phyloP scores from a whole-genome alignment of 192 early-diverging fungal species.

The Coemansia erecta region DNA sequence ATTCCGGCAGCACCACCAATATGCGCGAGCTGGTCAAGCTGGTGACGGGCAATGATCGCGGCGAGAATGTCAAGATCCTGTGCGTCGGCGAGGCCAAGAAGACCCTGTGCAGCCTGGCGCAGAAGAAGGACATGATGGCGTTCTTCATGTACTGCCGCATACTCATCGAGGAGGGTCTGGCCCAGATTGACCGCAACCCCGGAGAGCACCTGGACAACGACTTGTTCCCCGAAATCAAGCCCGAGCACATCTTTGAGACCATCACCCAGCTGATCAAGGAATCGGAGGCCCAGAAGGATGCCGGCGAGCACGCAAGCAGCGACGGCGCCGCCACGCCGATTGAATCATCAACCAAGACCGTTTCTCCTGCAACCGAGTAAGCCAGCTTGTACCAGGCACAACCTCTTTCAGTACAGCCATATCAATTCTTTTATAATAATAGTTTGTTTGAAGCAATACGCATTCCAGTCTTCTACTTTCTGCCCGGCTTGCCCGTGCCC shows the following conservation, averaged over 20 bases:
- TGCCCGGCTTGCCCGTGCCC: slow-evolving; percentile 3
- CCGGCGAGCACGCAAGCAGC: background rate
- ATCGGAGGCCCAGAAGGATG: background rate
- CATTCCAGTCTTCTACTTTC: no score
- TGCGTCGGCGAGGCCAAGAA: slow-evolving; percentile 31
- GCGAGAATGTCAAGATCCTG: slow-evolving; percentile 32
- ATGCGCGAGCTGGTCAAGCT: slow-evolving; percentile 46
- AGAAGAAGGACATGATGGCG: slow-evolving; percentile 25
- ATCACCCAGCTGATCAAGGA: slow-evolving; percentile 25
- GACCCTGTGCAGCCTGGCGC: slow-evolving; percentile 30
- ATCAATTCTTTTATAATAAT: background rate
- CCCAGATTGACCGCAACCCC: slow-evolving; percentile 27
- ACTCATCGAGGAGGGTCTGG: slow-evolving; percentile 47
- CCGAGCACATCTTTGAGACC: slow-evolving; percentile 24
- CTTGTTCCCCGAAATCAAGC: slow-evolving; percentile 32
- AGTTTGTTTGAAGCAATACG: no score
- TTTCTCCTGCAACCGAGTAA: background rate
- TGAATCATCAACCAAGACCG: background rate
- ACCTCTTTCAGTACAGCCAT: no score
- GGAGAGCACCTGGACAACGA: slow-evolving; percentile 34
- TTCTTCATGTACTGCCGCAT: slow-evolving; percentile 38
- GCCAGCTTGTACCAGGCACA: no score
- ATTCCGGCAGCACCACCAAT: slow-evolving; percentile 26
- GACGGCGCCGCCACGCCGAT: background rate
- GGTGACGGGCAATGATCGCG: slow-evolving; percentile 30